These are phyloP conservation scores for Phlegmacium glaucopus DNA, from an alignment of 768 basidiomycete genomes.

Conservation along the genomic window DNA sequence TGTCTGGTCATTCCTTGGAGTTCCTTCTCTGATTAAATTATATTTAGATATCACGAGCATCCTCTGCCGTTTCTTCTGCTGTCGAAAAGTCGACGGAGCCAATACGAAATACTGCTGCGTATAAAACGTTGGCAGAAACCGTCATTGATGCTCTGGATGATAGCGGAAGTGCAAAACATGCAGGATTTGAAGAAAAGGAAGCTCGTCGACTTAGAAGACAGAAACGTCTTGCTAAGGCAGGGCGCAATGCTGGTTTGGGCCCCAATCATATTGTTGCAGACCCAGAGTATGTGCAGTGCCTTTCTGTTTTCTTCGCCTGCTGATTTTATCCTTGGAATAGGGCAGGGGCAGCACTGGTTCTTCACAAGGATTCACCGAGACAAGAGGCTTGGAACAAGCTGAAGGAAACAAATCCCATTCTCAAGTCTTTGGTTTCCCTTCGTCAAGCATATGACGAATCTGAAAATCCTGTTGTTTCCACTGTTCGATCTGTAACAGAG, in stretches of 20 bases:
- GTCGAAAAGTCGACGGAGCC: slow-evolving; percentile 92
- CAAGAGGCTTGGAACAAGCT: slow-evolving; percentile 79
- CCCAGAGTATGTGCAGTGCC: slow-evolving; percentile 62
- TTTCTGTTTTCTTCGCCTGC: slow-evolving; percentile 1
- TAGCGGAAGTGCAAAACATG: slow-evolving; percentile 88
- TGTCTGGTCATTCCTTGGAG: slow-evolving; percentile 21
- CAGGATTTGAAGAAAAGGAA: slow-evolving; percentile 95
- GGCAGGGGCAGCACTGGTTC: slow-evolving; percentile 81
- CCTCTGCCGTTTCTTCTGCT: slow-evolving; percentile 79
- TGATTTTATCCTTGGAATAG: slow-evolving; percentile 33
- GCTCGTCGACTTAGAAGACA: slow-evolving; percentile 79
- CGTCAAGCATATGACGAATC: slow-evolving; percentile 85
- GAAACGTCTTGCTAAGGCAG: slow-evolving; percentile 80
- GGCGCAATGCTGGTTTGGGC: slow-evolving; percentile 60
- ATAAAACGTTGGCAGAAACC: slow-evolving; percentile 87
- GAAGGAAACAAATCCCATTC: slow-evolving; percentile 76
- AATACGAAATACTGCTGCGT: slow-evolving; percentile 94
- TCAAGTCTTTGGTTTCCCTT: slow-evolving; percentile 55
- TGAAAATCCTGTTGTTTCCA: slow-evolving; percentile 83
- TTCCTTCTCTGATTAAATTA: neutral
- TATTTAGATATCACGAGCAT: slow-evolving; percentile 76
- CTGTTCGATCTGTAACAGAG: slow-evolving; percentile 78
- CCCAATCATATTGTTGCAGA: slow-evolving; percentile 61
- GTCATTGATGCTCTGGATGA: slow-evolving; percentile 93
- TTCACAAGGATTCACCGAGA: slow-evolving; percentile 78